Conservation (phyloP, 2,329 filamentous ascomycete species). For the Beauveria brongniartii region DNA sequence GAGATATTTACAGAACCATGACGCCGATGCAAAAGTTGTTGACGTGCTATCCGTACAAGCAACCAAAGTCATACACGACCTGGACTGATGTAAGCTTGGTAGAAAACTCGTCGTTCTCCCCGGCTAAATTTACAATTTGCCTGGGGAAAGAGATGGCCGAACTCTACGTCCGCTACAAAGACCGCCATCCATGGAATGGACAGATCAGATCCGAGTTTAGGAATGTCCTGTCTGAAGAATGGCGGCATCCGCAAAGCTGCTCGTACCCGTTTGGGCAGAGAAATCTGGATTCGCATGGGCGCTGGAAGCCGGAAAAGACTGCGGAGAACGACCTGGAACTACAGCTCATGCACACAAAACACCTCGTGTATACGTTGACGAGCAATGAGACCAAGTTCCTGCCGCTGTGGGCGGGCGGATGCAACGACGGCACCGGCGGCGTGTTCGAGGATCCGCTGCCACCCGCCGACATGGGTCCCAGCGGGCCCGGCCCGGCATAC, state of each 20-base stretch:
- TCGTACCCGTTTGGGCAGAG: not conserved
- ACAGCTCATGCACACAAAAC: constrained; percentile 27
- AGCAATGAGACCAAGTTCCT: constrained; percentile 54
- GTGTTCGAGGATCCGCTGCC: constrained; percentile 37
- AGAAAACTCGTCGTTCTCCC: not conserved
- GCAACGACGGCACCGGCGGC: constrained; percentile 42
- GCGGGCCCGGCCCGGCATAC: constrained; percentile 38
- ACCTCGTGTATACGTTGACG: constrained; percentile 44
- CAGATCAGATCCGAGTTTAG: not conserved
- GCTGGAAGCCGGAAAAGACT: not conserved
- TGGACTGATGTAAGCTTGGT: not conserved
- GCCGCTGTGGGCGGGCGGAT: constrained; percentile 56
- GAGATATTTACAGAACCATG: constrained; percentile 18
- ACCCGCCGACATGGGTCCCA: constrained; percentile 34
- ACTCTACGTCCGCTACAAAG: not conserved
- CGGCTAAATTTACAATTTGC: not conserved
- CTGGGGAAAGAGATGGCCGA: not conserved
- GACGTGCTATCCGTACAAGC: constrained; percentile 5
- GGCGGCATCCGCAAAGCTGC: not conserved
- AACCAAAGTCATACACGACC: not conserved
- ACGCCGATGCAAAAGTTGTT: constrained; percentile 24
- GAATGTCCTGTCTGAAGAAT: not conserved
- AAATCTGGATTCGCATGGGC: not conserved
- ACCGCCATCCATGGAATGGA: not conserved
- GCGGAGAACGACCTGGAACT: not conserved